Evolutionary conservation across 75 land plant species (phyloP).

Genomic region (Adiantum capillusveneris): DNA sequence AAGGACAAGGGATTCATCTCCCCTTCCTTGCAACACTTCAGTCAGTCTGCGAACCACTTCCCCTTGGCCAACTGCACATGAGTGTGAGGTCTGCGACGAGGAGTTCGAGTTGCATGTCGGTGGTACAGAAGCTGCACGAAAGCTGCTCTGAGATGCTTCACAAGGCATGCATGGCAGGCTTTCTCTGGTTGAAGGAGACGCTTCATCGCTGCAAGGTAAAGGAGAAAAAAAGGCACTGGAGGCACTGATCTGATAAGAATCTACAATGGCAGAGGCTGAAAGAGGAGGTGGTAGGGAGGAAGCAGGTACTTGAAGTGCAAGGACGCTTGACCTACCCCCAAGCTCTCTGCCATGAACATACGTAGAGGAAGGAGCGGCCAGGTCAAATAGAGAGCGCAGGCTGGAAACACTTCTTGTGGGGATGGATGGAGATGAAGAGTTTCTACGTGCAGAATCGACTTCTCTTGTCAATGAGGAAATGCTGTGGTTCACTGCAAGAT

Average conservation of each 20-base stretch:
- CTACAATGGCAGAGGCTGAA: not conserved
- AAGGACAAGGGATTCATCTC: constrained; percentile 13
- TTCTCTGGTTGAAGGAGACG: not conserved
- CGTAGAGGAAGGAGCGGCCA: not conserved
- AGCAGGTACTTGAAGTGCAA: not conserved
- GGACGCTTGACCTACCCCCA: not conserved
- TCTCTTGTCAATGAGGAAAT: not conserved
- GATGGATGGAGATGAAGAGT: not conserved
- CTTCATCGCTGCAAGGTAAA: constrained; percentile 3
- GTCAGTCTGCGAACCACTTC: constrained; percentile 12
- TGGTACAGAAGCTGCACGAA: not conserved
- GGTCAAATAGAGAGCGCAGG: not conserved
- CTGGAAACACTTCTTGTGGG: not conserved
- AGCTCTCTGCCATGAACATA: constrained; percentile 4
- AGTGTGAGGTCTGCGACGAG: not conserved
- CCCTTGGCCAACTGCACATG: not conserved
- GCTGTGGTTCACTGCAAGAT: not conserved
- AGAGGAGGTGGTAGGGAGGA: not conserved
- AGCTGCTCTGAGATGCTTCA: not conserved
- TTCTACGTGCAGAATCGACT: not conserved
- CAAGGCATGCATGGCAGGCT: constrained; percentile 1
- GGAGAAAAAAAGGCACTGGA: not conserved
- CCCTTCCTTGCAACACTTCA: constrained; percentile 9
- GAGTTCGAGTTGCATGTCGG: too few relatives aligned
- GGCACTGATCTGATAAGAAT: not conserved